Evolutionary conservation across 1,139 yeast species (phyloP).

Genomic region (Lodderomyces jiufengensis): DNA sequence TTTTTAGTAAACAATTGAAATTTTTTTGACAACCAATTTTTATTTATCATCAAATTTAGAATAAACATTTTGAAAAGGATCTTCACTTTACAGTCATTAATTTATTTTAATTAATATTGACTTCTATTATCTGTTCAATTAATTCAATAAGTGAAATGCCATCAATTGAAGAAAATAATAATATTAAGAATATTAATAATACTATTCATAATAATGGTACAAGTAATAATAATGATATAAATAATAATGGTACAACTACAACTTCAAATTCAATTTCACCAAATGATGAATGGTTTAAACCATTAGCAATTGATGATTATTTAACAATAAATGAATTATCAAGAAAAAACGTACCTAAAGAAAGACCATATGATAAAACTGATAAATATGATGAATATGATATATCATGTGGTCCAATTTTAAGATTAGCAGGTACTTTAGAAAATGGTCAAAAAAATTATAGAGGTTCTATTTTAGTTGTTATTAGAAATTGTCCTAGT

Average conservation of each 20-base stretch:
- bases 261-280: neutral
- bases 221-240: too few species aligned
- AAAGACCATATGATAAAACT: constrained; percentile 13
- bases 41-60: too few species aligned
- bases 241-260: neutral
- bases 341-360: constrained; percentile 17
- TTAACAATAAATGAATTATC: constrained; percentile 22
- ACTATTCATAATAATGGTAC: too few species aligned
- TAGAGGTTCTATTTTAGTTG: constrained; percentile 63
- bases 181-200: too few species aligned
- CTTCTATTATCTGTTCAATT: too few species aligned
- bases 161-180: too few species aligned
- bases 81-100: too few species aligned
- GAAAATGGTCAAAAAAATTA: constrained; percentile 47
- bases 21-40: too few species aligned
- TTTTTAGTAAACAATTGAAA: too few species aligned
- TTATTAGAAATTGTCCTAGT: constrained; percentile 40
- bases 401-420: constrained; percentile 72
- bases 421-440: constrained; percentile 62
- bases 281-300: constrained; percentile 22
- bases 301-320: constrained; percentile 31
- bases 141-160: too few species aligned
- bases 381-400: constrained; percentile 35
- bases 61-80: too few species aligned
- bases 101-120: too few species aligned